Conservation (phyloP, 805 yeast species). For the Candida sithepensis region DNA sequence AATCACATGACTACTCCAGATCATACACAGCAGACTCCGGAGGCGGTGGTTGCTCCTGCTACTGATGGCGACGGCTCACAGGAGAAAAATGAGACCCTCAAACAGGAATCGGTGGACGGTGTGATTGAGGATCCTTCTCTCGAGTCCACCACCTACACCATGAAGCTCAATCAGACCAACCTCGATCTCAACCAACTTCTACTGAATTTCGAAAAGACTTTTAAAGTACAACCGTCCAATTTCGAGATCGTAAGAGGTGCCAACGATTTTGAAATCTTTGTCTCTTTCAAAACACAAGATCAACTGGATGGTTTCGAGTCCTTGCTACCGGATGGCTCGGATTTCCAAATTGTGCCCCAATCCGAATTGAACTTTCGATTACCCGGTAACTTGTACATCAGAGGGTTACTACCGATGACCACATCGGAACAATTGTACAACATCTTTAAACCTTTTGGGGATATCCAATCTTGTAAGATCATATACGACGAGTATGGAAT, state of each 20-base stretch:
- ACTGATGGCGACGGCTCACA: not conserved
- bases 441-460: constrained; percentile 39
- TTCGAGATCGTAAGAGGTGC: not conserved
- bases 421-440: constrained; percentile 35
- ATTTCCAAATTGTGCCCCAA: constrained; percentile 17
- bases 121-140: not conserved
- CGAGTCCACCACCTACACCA: not conserved
- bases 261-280: constrained; percentile 5
- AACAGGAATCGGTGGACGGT: not conserved
- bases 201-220: not conserved
- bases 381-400: constrained; percentile 57
- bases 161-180: not conserved
- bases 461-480: constrained; percentile 42
- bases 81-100: too few species aligned
- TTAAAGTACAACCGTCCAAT: not conserved
- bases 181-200: not conserved
- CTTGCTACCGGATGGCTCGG: constrained; percentile 8
- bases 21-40: not conserved
- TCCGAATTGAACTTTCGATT: constrained; percentile 17
- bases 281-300: constrained; percentile 14
- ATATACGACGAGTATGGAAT: constrained; percentile 43
- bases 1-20: not conserved
- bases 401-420: constrained; percentile 41
- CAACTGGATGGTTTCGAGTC: constrained; percentile 15
- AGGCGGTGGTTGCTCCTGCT: not conserved